phyloP scores from a whole-genome alignment of 176 grass and related monocot species.

The Ensete ventricosum region DNA sequence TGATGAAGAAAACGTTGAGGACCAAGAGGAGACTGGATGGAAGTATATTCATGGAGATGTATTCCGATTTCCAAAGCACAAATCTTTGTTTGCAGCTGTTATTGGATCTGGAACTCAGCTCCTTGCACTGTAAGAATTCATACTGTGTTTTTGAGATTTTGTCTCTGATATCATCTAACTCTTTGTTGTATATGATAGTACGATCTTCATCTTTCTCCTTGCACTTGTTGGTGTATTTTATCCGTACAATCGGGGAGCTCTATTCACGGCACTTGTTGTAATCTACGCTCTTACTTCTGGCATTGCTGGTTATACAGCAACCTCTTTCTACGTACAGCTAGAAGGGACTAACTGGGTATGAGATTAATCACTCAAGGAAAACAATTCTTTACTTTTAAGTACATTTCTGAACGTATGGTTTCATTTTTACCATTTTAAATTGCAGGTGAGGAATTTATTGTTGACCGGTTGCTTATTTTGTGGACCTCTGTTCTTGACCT shows the following conservation, averaged over 20 bases:
- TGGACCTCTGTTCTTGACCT: constrained; percentile 83
- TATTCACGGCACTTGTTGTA: constrained; percentile 88
- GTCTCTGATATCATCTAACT: constrained; percentile 17
- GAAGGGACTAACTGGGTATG: constrained; percentile 87
- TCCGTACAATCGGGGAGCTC: constrained; percentile 84
- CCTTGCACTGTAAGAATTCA: constrained; percentile 67
- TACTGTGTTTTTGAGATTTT: constrained; percentile 5
- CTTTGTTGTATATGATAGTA: constrained; percentile 29
- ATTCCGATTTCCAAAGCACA: constrained; percentile 69
- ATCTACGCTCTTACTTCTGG: constrained; percentile 88
- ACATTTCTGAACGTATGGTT: background rate
- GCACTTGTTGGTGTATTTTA: constrained; percentile 86
- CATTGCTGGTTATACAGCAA: constrained; percentile 86
- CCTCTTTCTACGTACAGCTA: constrained; percentile 79
- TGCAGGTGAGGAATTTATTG: constrained; percentile 92
- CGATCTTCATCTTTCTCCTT: constrained; percentile 83
- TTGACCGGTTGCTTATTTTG: constrained; percentile 85
- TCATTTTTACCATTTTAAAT: constrained; percentile 21
- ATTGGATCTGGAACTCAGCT: constrained; percentile 95
- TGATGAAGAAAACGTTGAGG: constrained; percentile 75
- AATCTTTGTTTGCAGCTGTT: constrained; percentile 63
- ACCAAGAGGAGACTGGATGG: constrained; percentile 92
- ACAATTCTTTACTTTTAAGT: background rate
- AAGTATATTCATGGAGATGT: constrained; percentile 91
- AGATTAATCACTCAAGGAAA: background rate